Percentiles rank a stretch among this genome's conserved stretches.
Evolutionary conservation across 108 stramenopile genomes (phyloP).

Genomic region (Nitzschia sp.): DNA sequence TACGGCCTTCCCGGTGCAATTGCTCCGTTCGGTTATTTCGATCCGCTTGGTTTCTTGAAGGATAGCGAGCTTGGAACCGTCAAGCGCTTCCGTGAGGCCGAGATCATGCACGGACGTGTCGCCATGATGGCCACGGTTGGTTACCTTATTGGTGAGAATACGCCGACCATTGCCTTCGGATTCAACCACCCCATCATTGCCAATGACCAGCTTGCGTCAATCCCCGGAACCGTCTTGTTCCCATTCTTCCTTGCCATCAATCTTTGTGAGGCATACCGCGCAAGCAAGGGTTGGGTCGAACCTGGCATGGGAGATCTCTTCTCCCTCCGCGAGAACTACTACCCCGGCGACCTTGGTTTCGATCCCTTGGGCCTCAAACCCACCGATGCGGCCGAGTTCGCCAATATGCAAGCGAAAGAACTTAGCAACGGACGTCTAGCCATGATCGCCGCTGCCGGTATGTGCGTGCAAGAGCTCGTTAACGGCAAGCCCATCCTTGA

Average conservation of each 20-base stretch:
- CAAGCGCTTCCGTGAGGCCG: constrained; percentile 58
- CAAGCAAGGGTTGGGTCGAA: constrained; percentile 44
- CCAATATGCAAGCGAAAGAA: constrained; percentile 72
- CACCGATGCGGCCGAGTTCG: constrained; percentile 45
- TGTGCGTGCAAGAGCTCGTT: constrained; percentile 76
- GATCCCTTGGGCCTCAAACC: constrained; percentile 76
- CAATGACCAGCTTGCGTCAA: constrained; percentile 67
- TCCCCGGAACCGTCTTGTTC: constrained; percentile 48
- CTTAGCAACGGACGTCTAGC: constrained; percentile 81
- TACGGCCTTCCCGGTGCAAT: constrained; percentile 50
- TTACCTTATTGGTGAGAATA: constrained; percentile 49
- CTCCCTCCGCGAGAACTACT: constrained; percentile 46
- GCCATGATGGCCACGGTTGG: constrained; percentile 70
- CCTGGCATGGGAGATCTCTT: constrained; percentile 40
- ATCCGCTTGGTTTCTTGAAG: constrained; percentile 62
- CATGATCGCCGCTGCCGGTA: constrained; percentile 71
- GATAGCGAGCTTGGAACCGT: constrained; percentile 44
- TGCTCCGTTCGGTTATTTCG: constrained; percentile 52
- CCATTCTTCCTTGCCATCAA: constrained; percentile 50
- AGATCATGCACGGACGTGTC: constrained; percentile 74
- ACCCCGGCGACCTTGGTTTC: constrained; percentile 66
- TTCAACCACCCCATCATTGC: constrained; percentile 59
- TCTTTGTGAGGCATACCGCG: constrained; percentile 34
- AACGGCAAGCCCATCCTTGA: constrained; percentile 52
- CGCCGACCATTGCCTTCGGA: constrained; percentile 54